Evolutionary conservation across 2,329 filamentous ascomycete species (phyloP), one percentile per base, ranked within the genome.

Genomic region (Sclerotinia trifoliorum): DNA sequence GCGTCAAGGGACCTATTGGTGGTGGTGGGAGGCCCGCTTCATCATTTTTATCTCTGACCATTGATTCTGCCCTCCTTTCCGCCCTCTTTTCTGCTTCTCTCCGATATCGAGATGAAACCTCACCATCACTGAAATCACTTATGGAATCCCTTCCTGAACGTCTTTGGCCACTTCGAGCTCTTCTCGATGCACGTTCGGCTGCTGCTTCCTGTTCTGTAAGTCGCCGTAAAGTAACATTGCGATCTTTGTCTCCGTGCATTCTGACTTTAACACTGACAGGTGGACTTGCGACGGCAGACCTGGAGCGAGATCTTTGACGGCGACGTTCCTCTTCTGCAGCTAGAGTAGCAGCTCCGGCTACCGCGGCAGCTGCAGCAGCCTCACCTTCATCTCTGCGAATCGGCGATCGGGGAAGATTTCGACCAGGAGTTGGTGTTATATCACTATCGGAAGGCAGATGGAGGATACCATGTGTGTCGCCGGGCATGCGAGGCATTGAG

Each of bases 171-270:
- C 64, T 46, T 17, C 79, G 77, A 8, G 77, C 67, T 29, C 64
- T 57, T 48, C 73, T 68, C 11, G 73, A 69, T 58, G 74, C 75
- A 66, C 75, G 68, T 55, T 78, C 79, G 42, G 80, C 80, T 46
- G 81, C 80, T 3, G 84, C 81, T 75, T 90, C 87, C 70, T 87
- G 84, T 35, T 88, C 86, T 0, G 87, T 88, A 32, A 89, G 78
- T 48, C 85, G 81, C 49, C 87, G 83, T 54, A 90, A 78, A 19
- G 87, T 90, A 68, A 90, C 83, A 71, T 87, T 87, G 70, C 84
- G 81, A 69, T 87, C 84, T 44, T 82, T 82, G 73, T 89, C 86
- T 71, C 87, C 84, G 71, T 88, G 84, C 58, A 88, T 81, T 74
- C 84, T 85, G 67, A 89, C 79, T 75, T 86, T 87, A 68, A 89